Base-by-base conservation (phyloP, 352 stramenopile genomes). In the Globisporangium emineosum region DNA sequence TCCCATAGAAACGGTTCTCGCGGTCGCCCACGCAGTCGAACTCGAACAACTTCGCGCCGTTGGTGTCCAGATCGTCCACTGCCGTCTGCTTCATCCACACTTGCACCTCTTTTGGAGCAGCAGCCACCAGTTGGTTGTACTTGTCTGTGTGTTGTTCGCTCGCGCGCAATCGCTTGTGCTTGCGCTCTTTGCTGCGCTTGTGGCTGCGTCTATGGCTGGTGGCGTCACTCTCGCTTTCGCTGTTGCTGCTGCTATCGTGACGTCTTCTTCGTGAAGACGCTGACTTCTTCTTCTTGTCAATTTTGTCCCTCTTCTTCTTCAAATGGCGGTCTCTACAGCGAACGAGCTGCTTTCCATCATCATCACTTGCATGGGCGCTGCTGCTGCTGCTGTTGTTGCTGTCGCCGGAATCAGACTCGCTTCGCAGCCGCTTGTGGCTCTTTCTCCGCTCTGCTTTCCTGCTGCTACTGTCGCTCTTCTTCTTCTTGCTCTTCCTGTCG, bases 1-100 rank as follows among this genome's bases (percentile, higher is more conserved):
- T 80, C 23, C 87, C 85, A 35, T 82, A 96, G 35, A 91, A 73
- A 0, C 47, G 45, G 55, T 96, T 96, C 2, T 94, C 78, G 13
- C 63, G 66, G 67, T 96, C 87, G 19, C 85, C 83, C 0, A 64
- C 66, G 42, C 74, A 70, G 53, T 96, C 87, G 32, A 86, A 78
- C 50, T 90, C 78, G 55, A 88, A 93, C 6, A 91, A 57, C 32
- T 77, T 81, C 12, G 52, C 5, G 42, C 80, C 70, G 29, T 15
- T 58, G 5, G 32, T 27, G 33, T 60, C 55, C 3, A 43, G 12
- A 3, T 17, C n/a, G 21, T 60, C 35, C 0, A 21, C 6, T 32
- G 21, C 35, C 21, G 42, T 5, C 30, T 68, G 54, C 23, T 56
- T 21, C 55, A 68, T 57, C 63, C 63, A 64, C 10, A 49, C 56